These are phyloP conservation scores for Sporothrix inflata DNA, from an alignment of 2,329 filamentous ascomycete genomes.

Conservation along the genomic window DNA sequence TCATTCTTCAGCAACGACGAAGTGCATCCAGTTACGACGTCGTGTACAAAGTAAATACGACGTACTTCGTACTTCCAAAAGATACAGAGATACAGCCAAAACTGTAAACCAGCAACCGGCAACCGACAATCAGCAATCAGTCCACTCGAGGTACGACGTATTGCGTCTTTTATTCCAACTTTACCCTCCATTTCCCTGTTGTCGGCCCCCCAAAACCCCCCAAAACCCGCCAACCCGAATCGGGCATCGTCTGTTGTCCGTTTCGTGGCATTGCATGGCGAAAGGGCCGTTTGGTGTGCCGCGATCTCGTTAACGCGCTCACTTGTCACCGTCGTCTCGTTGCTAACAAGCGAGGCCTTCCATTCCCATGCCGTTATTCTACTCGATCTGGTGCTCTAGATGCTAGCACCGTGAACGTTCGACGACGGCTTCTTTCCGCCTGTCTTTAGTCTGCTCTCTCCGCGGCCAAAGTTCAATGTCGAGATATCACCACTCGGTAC, in stretches of 20 bases:
- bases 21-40: too few relatives aligned
- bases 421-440: not conserved
- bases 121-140: not conserved
- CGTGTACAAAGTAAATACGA: too few relatives aligned
- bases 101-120: not conserved
- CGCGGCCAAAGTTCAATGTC: not conserved
- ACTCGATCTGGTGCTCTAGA: not conserved
- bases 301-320: not conserved
- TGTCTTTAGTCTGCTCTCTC: not conserved
- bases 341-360: not conserved
- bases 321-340: not conserved
- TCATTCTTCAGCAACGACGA: not conserved
- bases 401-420: not conserved
- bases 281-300: conserved; percentile 1
- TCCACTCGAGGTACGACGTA: not conserved
- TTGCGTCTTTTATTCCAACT: conserved; percentile 14
- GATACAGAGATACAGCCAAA: not conserved
- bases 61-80: too few relatives aligned
- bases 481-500: not conserved
- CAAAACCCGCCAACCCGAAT: conserved; percentile 8
- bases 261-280: conserved; percentile 12
- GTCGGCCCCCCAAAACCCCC: not conserved
- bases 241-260: not conserved
- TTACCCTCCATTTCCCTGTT: not conserved
- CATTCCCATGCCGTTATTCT: not conserved